A percentile compares a stretch with the other conserved stretches of the same genome.
Evolutionary conservation across 2,329 filamentous ascomycete species (phyloP).

Genomic region (Paraphaeosphaeria minitans): DNA sequence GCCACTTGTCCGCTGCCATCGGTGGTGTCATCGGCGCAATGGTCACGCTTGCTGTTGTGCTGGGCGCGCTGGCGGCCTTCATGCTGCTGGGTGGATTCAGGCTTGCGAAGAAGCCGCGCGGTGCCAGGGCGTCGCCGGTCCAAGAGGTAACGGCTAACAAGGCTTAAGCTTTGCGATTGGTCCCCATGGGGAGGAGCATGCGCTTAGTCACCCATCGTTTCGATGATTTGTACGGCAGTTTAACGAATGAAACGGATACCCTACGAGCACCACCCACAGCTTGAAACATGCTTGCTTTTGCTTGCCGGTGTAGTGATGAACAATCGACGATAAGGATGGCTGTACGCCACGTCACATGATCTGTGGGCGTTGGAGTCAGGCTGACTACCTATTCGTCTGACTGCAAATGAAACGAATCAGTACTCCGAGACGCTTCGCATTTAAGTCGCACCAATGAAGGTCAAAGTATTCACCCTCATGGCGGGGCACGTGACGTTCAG

Average conservation of each 20-base stretch:
- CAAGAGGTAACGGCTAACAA: constrained; percentile 2
- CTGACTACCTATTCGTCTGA: background rate
- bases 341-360: background rate
- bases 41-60: constrained; percentile 68
- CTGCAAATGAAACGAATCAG: constrained; percentile 21
- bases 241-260: background rate
- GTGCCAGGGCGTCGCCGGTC: background rate
- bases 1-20: constrained; percentile 68
- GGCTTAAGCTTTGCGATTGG: background rate
- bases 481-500: constrained; percentile 17
- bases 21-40: constrained; percentile 80
- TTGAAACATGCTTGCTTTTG: background rate
- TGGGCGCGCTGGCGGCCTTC: constrained; percentile 58
- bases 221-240: background rate
- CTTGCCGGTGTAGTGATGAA: no score
- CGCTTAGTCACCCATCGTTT: background rate
- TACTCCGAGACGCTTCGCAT: constrained; percentile 24
- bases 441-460: constrained; percentile 24
- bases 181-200: no score
- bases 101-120: constrained; percentile 57
- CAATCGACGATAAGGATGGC: no score
- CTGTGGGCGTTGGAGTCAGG: no score
- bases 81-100: constrained; percentile 63
- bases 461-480: constrained; percentile 24
- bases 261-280: background rate